Conservation (phyloP, 768 basidiomycete genomes). For the Russula brevipes region DNA sequence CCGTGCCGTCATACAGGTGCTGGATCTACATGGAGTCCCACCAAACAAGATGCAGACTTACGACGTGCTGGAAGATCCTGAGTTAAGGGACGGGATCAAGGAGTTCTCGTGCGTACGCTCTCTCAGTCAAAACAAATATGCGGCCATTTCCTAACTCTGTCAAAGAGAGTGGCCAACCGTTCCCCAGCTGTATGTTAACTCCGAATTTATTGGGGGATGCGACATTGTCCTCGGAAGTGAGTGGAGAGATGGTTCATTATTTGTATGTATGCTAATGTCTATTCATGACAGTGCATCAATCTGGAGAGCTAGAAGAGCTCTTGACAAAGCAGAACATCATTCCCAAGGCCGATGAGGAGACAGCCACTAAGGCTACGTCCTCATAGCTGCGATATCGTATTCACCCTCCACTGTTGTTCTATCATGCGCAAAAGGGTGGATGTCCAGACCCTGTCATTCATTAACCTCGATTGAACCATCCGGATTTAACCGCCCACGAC, state of each 20-base stretch:
- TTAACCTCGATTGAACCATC: slow-evolving; percentile 54
- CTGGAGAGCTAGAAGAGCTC: slow-evolving; percentile 83
- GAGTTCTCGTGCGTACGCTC: slow-evolving; percentile 83
- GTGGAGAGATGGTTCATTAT: slow-evolving; percentile 33
- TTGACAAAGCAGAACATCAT: slow-evolving; percentile 69
- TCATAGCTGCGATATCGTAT: slow-evolving; percentile 7
- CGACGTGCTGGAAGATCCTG: slow-evolving; percentile 81
- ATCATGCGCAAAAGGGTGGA: background rate
- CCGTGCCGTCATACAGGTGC: slow-evolving; percentile 84
- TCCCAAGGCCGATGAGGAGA: slow-evolving; percentile 39
- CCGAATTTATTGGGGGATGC: slow-evolving; percentile 95
- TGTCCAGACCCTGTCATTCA: slow-evolving; percentile 14
- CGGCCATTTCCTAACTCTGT: slow-evolving; percentile 2
- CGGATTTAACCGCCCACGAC: slow-evolving; percentile 38
- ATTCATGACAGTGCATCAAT: slow-evolving; percentile 77
- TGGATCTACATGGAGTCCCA: slow-evolving; percentile 79
- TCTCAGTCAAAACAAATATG: background rate
- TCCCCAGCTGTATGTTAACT: slow-evolving; percentile 90
- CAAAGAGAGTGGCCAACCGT: slow-evolving; percentile 95
- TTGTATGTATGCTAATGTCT: slow-evolving; percentile 10
- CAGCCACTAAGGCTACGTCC: slow-evolving; percentile 23
- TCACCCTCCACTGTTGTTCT: background rate
- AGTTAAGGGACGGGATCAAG: slow-evolving; percentile 83
- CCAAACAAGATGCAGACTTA: slow-evolving; percentile 80
- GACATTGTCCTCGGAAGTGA: slow-evolving; percentile 88